Base-by-base conservation (phyloP, 2,329 filamentous ascomycete species). In the Colletotrichum tabaci region DNA sequence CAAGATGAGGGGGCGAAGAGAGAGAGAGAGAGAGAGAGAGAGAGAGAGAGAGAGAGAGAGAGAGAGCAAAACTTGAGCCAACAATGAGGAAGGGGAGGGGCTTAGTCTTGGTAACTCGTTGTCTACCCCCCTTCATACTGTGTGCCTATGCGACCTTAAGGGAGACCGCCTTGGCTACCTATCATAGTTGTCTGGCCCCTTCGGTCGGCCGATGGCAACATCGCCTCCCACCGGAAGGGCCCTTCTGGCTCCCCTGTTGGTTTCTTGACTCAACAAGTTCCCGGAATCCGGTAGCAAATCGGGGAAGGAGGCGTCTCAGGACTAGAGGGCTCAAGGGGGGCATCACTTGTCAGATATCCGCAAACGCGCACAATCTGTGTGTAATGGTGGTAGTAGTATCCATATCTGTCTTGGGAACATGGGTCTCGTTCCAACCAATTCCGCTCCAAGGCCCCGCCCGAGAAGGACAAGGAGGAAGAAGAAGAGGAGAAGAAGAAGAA, bases 201-300 rank as follows among this genome's bases (percentile, higher is more conserved):
- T 30, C 26, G 5, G n/a, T 12, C 46, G 26, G 30, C 21, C 44
- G 26, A 38, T 49, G 38, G 16, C n/a, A 61, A 18, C 26, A 38
- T 47, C 30, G 7, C 6, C 13, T 44, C 18, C 47, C 40, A 30
- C 40, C 30, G n/a, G 26, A 30, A 30, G 26, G 26, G 26, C 35
- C 55, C 23, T n/a, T 23, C 40, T 44, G 23, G 44, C 44, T 6
- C 16, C 58, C 52, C 46, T 12, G 21, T 23, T 21, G 53, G 58
- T 62, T 71, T 44, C 46, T 53, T 30, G 46, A 42, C 58, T 56
- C 23, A 23, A 63, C 58, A 42, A 26, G 44, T 26, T 46, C 56
- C 53, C 65, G 49, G 35, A 35, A 53, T 55, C 16, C 42, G 65
- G 65, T 60, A 71, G 53, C 68, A 68, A 71, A 71, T 64, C 65